A percentile compares a stretch with the other conserved stretches of the same genome.
Conservation (phyloP, 164 flowering plant genomes). For the Magnolia sinica region DNA sequence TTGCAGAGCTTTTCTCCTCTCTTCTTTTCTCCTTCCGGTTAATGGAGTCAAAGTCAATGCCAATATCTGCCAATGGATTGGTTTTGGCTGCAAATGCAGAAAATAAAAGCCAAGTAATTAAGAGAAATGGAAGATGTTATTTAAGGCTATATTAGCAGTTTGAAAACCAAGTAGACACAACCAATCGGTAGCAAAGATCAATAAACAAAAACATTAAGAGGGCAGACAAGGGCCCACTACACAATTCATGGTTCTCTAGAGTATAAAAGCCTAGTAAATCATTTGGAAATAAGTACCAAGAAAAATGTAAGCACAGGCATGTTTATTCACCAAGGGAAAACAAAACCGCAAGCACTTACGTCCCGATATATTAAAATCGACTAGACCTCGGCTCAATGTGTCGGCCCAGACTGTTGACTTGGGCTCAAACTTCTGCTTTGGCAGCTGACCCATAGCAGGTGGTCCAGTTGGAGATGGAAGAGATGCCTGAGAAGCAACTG, state of each 20-base stretch:
- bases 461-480: constrained; percentile 31
- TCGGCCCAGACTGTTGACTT: constrained; percentile 98
- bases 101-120: neutral
- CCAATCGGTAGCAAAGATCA: neutral
- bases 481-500: constrained; percentile 28
- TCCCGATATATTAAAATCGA: constrained; percentile 93
- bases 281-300: neutral
- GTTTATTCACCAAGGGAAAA: neutral
- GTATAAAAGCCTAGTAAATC: neutral
- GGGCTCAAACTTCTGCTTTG: constrained; percentile 77
- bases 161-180: neutral
- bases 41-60: constrained; percentile 93
- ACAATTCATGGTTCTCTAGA: neutral
- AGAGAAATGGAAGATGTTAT: neutral
- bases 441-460: constrained; percentile 48
- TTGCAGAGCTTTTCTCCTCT: constrained; percentile 40
- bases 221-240: too few relatives aligned
- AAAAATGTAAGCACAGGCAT: neutral
- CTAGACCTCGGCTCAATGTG: constrained; percentile 88
- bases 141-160: neutral
- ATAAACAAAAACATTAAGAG: neutral
- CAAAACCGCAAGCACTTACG: constrained; percentile 44
- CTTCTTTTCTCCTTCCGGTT: constrained; percentile 86
- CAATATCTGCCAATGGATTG: constrained; percentile 90
- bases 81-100: constrained; percentile 70